Base-by-base conservation (phyloP, 257 asterid species). In the Ajuga chamaepitys region DNA sequence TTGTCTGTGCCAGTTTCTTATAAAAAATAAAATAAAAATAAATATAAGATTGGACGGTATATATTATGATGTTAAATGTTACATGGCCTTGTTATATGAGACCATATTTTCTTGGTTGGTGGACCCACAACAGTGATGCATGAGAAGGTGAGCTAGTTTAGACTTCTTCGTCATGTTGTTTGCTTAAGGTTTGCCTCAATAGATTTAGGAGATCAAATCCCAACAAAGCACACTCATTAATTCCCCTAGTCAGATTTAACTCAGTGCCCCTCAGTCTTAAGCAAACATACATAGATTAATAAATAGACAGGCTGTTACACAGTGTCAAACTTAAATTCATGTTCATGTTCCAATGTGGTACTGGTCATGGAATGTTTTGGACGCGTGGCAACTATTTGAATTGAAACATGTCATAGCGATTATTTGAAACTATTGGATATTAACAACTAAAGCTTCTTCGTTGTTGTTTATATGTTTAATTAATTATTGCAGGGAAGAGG, bases 401-500 rank as follows among this genome's bases (percentile, higher is more conserved):
- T n/a, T n/a, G n/a, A n/a, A n/a, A n/a, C n/a, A n/a, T n/a, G n/a
- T n/a, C n/a, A 18, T 21, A 34, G 13, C 20, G 16, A 20, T 68
- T n/a, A 12, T 41, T 21, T 47, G 54, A 24, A 42, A 52, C 38
- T 60, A 58, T 7, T 44, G 40, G 17, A 41, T 62, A 50, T 42
- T 28, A 56, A 3, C 54, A 22, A 11, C 17, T 24, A 38, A 67
- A 46, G 21, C 16, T 50, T 34, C 28, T 47, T 50, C 21, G 9
- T 17, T 47, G n/a, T 61, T 20, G 10, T 57, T 41, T 51, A 5
- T 66, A 51, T 64, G 13, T 57, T 55, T 58, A 63, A 72, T 56
- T 34, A 34, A 14, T 74, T 64, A 62, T 32, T 61, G 42, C 87
- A 94, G 99, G 99, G 99, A 94, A 71, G 99, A 94, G 75, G 99